Conservation (phyloP, 805 yeast genomes). For the Candida multigemmis region DNA sequence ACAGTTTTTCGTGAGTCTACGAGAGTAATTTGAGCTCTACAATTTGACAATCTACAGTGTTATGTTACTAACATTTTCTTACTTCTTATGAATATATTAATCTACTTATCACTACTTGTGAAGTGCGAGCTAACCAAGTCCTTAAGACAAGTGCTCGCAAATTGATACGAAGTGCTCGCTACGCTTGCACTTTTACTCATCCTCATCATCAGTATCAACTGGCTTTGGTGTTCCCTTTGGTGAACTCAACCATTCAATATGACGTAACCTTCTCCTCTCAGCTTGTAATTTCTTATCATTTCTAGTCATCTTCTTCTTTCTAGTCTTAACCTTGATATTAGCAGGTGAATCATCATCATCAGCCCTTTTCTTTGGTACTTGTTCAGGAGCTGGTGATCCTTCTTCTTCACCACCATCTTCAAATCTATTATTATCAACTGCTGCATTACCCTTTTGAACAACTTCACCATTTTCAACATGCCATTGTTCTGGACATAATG, state of each 20-base stretch:
- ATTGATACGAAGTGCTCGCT: too few relatives aligned
- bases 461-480: constrained; percentile 86
- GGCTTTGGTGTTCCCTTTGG: constrained; percentile 99
- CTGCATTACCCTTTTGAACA: constrained; percentile 73
- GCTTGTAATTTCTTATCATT: constrained; percentile 88
- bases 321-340: constrained; percentile 82
- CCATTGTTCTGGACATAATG: constrained; percentile 98
- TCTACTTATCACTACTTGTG: too few relatives aligned
- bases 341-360: constrained; percentile 89
- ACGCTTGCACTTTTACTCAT: constrained; percentile 24
- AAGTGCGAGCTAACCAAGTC: too few relatives aligned
- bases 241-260: constrained; percentile 87
- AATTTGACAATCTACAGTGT: too few relatives aligned
- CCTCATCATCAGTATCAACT: constrained; percentile 89
- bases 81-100: too few relatives aligned
- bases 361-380: constrained; percentile 33
- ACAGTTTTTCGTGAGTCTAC: too few relatives aligned
- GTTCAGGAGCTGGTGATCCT: constrained; percentile 35
- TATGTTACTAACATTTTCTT: too few relatives aligned
- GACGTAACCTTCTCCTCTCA: constrained; percentile 89
- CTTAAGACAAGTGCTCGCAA: too few relatives aligned
- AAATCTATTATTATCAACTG: constrained; percentile 68
- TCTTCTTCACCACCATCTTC: constrained; percentile 47
- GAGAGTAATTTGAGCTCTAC: too few relatives aligned
- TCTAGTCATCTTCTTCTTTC: constrained; percentile 97